phyloP scores from a whole-genome alignment of 331 rosid genomes.

The Ulmus americana region DNA sequence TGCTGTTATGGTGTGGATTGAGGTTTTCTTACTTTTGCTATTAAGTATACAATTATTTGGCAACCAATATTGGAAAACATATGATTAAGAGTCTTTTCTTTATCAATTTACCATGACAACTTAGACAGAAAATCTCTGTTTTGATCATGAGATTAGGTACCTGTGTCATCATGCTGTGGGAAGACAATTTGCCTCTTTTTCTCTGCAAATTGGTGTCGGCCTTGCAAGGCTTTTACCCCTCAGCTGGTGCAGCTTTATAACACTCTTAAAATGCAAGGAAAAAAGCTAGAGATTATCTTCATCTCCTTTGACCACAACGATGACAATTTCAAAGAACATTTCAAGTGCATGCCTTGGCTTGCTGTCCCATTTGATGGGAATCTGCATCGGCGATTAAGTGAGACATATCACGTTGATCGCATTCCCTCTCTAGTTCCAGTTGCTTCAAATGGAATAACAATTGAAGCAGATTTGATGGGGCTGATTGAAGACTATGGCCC shows the following conservation, averaged over 20 bases:
- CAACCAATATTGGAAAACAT: too few species aligned
- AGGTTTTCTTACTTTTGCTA: too few species aligned
- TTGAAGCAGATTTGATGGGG: slow-evolving; percentile 55
- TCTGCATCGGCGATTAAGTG: slow-evolving; percentile 52
- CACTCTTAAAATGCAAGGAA: slow-evolving; percentile 36
- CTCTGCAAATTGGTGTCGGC: slow-evolving; percentile 94
- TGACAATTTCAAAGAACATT: slow-evolving; percentile 52
- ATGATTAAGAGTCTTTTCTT: too few species aligned
- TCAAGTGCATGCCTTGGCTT: slow-evolving; percentile 79
- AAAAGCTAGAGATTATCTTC: slow-evolving; percentile 62
- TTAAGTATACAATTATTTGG: too few species aligned
- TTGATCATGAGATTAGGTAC: slow-evolving; percentile 46
- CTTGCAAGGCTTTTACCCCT: slow-evolving; percentile 77
- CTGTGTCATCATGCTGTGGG: slow-evolving; percentile 61
- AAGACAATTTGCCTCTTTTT: slow-evolving; percentile 62
- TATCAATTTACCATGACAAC: too few species aligned
- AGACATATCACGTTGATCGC: slow-evolving; percentile 45
- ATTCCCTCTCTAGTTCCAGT: slow-evolving; percentile 68
- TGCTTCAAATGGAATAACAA: slow-evolving; percentile 36
- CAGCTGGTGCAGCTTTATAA: slow-evolving; percentile 55
- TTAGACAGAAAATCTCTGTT: slow-evolving; percentile 9
- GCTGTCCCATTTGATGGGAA: slow-evolving; percentile 60
- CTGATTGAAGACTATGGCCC: slow-evolving; percentile 79
- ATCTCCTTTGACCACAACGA: slow-evolving; percentile 67
- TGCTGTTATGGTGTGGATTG: background rate